Conservation (phyloP, 495 filamentous ascomycete species). For the Penicillium dipodomyicola region DNA sequence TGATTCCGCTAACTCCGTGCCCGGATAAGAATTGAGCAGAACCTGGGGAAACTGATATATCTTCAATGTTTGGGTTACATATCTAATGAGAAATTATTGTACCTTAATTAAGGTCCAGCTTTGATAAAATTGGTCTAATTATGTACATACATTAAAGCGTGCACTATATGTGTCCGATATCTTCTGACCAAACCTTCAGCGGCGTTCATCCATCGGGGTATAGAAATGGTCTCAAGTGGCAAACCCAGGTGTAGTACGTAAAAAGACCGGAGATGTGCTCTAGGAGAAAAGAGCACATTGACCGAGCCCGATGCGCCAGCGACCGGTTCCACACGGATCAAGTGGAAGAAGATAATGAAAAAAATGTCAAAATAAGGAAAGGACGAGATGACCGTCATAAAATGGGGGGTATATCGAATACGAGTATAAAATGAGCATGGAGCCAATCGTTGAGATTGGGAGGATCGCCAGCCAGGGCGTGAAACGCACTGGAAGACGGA, state of each 20-base stretch:
- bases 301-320: slow-evolving; percentile 27
- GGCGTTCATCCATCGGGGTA: slow-evolving; percentile 14
- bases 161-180: slow-evolving; percentile 27
- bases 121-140: slow-evolving; percentile 31
- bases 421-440: slow-evolving; percentile 22
- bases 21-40: slow-evolving; percentile 21
- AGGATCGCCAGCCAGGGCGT: slow-evolving; percentile 23
- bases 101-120: slow-evolving; percentile 18
- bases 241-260: slow-evolving; percentile 22
- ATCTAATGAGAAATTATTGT: slow-evolving; percentile 9
- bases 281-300: slow-evolving; percentile 10
- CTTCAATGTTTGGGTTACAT: background rate
- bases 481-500: slow-evolving; percentile 21
- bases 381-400: slow-evolving; percentile 28
- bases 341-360: slow-evolving; percentile 15
- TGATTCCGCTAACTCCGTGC: slow-evolving; percentile 15
- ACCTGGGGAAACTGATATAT: background rate
- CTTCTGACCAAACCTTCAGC: slow-evolving; percentile 18
- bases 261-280: slow-evolving; percentile 25
- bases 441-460: background rate
- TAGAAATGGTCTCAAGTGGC: slow-evolving; percentile 6
- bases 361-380: slow-evolving; percentile 22
- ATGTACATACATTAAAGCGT: slow-evolving; percentile 35
- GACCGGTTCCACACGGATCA: slow-evolving; percentile 22
- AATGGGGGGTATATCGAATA: slow-evolving; percentile 41